A percentile compares a stretch with the other conserved stretches of the same genome.
Evolutionary conservation across 108 stramenopile genomes (phyloP).

Genomic region (Hondaea fermentalgiana): DNA sequence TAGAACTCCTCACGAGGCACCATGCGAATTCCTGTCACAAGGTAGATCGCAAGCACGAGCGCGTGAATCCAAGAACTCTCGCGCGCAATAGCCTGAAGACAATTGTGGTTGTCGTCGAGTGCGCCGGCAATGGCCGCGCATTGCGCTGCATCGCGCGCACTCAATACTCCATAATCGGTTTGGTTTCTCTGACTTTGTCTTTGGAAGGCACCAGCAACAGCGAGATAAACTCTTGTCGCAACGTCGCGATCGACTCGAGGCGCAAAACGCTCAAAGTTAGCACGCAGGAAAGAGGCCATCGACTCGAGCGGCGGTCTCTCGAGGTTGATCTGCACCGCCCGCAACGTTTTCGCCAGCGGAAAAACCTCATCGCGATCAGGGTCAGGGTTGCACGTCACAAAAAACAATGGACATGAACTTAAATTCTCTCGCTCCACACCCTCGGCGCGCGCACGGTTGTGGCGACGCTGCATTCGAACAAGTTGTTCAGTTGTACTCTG

Average conservation of each 20-base stretch:
- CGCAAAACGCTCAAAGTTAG: conserved; percentile 10
- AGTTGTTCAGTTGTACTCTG: neutral
- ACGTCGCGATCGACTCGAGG: neutral
- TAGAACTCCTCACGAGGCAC: conserved; percentile 12
- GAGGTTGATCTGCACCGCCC: neutral
- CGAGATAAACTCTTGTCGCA: neutral
- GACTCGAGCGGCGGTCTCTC: neutral
- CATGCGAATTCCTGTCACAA: neutral
- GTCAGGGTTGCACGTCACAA: neutral
- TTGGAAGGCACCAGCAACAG: neutral
- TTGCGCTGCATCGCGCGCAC: neutral
- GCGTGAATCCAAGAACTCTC: neutral
- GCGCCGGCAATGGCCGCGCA: conserved; percentile 1
- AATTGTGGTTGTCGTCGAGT: neutral
- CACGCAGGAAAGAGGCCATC: neutral
- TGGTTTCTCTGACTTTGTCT: neutral
- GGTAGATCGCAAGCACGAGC: neutral
- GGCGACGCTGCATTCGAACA: neutral
- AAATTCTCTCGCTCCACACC: neutral
- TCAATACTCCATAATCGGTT: conserved; percentile 5
- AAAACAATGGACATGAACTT: neutral
- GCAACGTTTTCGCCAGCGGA: neutral
- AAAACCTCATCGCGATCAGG: neutral
- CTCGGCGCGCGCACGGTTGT: neutral
- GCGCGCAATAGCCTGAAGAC: neutral